Percentiles rank a stretch among this genome's conserved stretches.
Evolutionary conservation across 78 protist genomes (phyloP).

Genomic region (Speleostelium caveatum): DNA sequence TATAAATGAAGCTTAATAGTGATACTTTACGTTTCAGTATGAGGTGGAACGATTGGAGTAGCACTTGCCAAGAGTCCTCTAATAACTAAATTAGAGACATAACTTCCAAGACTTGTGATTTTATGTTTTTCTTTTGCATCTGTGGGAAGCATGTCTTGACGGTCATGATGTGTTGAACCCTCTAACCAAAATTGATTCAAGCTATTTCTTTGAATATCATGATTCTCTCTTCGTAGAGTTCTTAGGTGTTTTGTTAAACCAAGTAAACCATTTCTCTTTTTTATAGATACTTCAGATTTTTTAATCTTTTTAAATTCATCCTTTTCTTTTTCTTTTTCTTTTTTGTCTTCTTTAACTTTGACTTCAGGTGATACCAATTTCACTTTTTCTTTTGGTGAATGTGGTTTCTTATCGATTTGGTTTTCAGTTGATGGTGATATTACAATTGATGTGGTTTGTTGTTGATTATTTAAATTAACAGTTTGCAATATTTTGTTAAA

Average conservation of each 20-base stretch:
- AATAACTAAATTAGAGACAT: conserved; percentile 71
- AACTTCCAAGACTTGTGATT: conserved; percentile 38
- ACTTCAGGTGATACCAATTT: background rate
- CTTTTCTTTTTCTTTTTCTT: background rate
- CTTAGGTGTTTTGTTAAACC: conserved; percentile 47
- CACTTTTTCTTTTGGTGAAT: background rate
- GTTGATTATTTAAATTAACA: no score
- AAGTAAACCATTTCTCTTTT: conserved; percentile 5
- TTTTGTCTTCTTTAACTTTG: conserved; percentile 5
- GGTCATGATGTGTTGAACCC: conserved; percentile 50
- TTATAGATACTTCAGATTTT: conserved; percentile 5
- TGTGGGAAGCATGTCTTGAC: conserved; percentile 52
- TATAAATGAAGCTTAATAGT: no score
- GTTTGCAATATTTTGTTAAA: no score
- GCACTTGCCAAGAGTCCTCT: conserved; percentile 62
- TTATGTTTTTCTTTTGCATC: conserved; percentile 63
- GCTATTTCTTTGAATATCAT: conserved; percentile 52
- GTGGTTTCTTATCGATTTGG: background rate
- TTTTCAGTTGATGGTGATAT: no score
- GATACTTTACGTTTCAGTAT: conserved; percentile 66
- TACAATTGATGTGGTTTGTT: no score
- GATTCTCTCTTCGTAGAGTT: conserved; percentile 17
- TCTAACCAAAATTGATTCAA: conserved; percentile 75
- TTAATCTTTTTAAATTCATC: background rate
- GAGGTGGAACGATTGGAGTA: conserved; percentile 67